Evolutionary conservation across 805 yeast species (phyloP), one percentile per base, ranked within the genome.

Genomic region (Candida railenensis): DNA sequence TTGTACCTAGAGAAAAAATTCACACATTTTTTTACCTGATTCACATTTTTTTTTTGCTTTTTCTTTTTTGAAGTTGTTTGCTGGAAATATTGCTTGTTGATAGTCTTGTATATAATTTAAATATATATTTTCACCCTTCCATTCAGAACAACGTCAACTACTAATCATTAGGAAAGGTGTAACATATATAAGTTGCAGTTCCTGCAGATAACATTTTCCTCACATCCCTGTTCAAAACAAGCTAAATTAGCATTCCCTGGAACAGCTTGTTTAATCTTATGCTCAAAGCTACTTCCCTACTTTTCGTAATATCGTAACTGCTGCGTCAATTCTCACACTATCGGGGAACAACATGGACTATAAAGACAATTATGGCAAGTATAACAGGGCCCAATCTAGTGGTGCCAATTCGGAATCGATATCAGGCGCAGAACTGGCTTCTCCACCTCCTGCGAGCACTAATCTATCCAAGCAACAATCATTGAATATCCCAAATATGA

Each of bases 401-500:
- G 39, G 39, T 4, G 37, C 42, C 34, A 46, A 46, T 20, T 55
- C 61, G 1, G 53, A 37, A 3, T 48, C 58, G 5, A 37, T 50
- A 3, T 50, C 52, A 5, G 54, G 55, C 18, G 40, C 46, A 3
- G 48, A 48, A 25, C 46, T 51, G 37, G 47, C 37, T 11, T 50
- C 54, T 4, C 51, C 59, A 8, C 52, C 55, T n/a, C 42, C 49
- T 3, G 44, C 41, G 12, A 46, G 48, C 41, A n/a, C 21, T 4
- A 18, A 15, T 12, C 34, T 44, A 15, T 30, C 51, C 18, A 51
- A 48, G 28, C 54, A 47, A 32, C 45, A 41, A 21, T 48, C 54
- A 9, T 49, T 50, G 18, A 49, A 50, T n/a, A 52, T 62, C 22
- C 73, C 74, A 11, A 60, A 58, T 42, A 62, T 66, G 40, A 66